phyloP scores from a whole-genome alignment of 768 basidiomycete species.

The Mycena metata region DNA sequence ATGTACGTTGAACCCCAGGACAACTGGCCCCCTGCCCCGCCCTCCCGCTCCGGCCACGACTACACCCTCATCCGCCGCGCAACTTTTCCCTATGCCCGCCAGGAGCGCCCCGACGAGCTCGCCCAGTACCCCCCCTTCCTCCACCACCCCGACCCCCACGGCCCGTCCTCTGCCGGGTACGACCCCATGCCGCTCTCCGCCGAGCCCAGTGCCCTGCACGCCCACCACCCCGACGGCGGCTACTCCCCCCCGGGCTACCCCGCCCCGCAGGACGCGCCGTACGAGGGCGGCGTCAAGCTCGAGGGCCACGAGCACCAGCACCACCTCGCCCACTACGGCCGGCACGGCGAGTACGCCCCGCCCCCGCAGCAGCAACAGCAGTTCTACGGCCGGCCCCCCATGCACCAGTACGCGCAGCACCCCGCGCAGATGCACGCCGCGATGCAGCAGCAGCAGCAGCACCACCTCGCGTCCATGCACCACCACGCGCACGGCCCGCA shows the following conservation, averaged over 20 bases:
- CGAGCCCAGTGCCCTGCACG: conserved; percentile 49
- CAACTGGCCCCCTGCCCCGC: conserved; percentile 44
- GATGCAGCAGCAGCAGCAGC: neutral
- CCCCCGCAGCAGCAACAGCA: conserved; percentile 34
- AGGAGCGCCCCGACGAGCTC: conserved; percentile 69
- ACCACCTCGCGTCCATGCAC: conserved; percentile 36
- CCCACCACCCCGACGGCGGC: conserved; percentile 40
- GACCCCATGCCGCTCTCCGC: conserved; percentile 37
- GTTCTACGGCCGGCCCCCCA: conserved; percentile 51
- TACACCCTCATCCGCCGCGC: conserved; percentile 70
- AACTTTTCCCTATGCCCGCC: conserved; percentile 83
- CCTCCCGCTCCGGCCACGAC: conserved; percentile 52
- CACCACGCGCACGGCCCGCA: conserved; percentile 48
- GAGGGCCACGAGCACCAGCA: conserved; percentile 76
- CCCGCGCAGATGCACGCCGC: conserved; percentile 30
- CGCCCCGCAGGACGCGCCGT: conserved; percentile 29
- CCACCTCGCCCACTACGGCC: conserved; percentile 67
- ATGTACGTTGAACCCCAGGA: conserved; percentile 39
- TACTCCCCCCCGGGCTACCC: conserved; percentile 58
- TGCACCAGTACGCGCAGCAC: conserved; percentile 47
- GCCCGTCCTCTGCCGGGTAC: conserved; percentile 32
- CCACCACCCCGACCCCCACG: conserved; percentile 46
- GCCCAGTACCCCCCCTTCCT: conserved; percentile 59
- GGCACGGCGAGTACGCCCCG: conserved; percentile 23
- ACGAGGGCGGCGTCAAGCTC: conserved; percentile 71